Conservation (phyloP, 345 rosid genomes). For the Heritiera fomes region DNA sequence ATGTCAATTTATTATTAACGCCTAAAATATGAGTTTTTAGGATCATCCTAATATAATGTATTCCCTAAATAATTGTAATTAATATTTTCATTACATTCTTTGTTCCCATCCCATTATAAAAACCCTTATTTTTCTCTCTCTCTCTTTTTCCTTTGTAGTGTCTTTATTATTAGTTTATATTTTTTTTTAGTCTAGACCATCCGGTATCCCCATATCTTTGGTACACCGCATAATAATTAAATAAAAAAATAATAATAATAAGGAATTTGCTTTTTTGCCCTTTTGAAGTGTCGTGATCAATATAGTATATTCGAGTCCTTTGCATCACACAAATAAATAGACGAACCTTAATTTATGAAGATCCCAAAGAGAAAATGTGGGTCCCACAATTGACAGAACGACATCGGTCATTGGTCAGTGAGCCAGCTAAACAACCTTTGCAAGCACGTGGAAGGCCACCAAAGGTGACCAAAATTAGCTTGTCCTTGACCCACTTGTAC, state of each 20-base stretch:
- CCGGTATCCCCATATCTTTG: no score
- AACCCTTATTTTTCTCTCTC: background rate
- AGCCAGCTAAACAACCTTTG: conserved; percentile 24
- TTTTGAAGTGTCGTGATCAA: background rate
- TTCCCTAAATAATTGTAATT: background rate
- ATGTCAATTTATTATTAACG: no score
- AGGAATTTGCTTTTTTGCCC: background rate
- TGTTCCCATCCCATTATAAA: background rate
- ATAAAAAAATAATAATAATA: background rate
- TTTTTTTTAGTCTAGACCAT: no score
- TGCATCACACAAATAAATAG: background rate
- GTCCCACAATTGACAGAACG: background rate
- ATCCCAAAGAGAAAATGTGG: background rate
- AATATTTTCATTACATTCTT: background rate
- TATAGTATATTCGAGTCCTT: background rate
- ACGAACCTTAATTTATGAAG: background rate
- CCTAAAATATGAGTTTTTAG: no score
- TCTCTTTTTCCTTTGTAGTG: background rate
- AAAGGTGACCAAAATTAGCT: background rate
- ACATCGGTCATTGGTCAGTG: conserved; percentile 22
- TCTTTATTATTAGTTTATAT: background rate
- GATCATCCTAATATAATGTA: no score
- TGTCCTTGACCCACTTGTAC: background rate
- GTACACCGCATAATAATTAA: background rate
- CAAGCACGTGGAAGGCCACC: conserved; percentile 29